These are phyloP conservation scores for Rhododendron molle DNA, from an alignment of 148 eudicot genomes.

Conservation along the genomic window DNA sequence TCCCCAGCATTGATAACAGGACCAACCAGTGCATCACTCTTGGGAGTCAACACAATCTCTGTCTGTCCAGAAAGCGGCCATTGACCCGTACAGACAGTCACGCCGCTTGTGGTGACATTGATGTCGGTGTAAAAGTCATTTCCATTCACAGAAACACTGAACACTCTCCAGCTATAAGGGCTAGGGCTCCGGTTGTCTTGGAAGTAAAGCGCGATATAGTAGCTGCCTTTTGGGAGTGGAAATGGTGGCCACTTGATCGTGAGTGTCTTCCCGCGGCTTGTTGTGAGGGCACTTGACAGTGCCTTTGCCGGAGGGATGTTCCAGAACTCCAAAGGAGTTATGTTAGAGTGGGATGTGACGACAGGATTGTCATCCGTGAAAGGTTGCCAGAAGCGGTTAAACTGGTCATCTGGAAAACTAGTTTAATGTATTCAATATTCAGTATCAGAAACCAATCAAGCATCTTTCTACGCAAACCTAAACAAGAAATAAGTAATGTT, in stretches of 20 bases:
- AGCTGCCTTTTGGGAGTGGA: slow-evolving; percentile 40
- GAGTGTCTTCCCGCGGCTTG: slow-evolving; percentile 61
- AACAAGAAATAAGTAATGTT: not conserved
- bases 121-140: slow-evolving; percentile 36
- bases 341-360: slow-evolving; percentile 36
- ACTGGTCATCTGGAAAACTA: slow-evolving; percentile 89
- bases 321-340: slow-evolving; percentile 67
- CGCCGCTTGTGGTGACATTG: slow-evolving; percentile 60
- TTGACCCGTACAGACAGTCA: slow-evolving; percentile 43
- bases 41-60: slow-evolving; percentile 45
- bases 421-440: slow-evolving; percentile 15
- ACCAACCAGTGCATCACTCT: slow-evolving; percentile 48
- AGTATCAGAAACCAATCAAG: slow-evolving; percentile 8
- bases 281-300: slow-evolving; percentile 47
- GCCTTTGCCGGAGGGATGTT: slow-evolving; percentile 69
- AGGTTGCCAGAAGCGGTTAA: slow-evolving; percentile 65
- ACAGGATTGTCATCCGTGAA: slow-evolving; percentile 41
- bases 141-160: slow-evolving; percentile 52
- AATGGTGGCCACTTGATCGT: slow-evolving; percentile 58
- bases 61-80: slow-evolving; percentile 73
- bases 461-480: not conserved
- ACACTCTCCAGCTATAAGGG: slow-evolving; percentile 83
- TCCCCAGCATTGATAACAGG: slow-evolving; percentile 85
- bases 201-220: slow-evolving; percentile 75
- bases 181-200: slow-evolving; percentile 73